Conservation (phyloP, 176 grass and related monocot genomes). For the Stipa capillata region DNA sequence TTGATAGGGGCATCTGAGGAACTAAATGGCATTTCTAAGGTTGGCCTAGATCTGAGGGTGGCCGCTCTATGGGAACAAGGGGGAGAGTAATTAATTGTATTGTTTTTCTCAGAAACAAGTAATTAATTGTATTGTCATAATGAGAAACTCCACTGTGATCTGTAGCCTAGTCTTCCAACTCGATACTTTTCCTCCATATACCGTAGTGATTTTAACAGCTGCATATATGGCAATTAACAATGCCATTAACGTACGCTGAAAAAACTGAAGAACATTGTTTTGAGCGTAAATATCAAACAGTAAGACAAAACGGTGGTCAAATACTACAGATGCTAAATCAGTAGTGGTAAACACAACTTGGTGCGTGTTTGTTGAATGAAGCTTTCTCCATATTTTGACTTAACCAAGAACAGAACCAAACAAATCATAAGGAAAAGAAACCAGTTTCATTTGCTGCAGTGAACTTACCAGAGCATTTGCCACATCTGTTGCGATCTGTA, state of each 20-base stretch:
- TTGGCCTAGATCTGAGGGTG: not conserved
- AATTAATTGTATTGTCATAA: not conserved
- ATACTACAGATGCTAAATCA: not conserved
- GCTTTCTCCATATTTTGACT: not conserved
- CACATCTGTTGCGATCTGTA: slow-evolving; percentile 84
- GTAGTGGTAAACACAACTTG: not conserved
- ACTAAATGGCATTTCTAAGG: not conserved
- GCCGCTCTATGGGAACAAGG: not conserved
- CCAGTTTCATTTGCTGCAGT: not conserved
- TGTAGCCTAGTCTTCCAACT: slow-evolving; percentile 31
- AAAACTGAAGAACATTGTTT: not conserved
- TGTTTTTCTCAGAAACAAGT: too few relatives aligned
- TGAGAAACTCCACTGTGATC: slow-evolving; percentile 18
- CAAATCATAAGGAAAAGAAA: not conserved
- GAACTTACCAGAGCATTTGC: slow-evolving; percentile 90
- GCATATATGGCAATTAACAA: not conserved
- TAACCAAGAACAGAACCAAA: not conserved
- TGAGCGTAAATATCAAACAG: not conserved
- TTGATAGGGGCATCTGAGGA: not conserved
- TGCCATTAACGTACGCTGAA: not conserved
- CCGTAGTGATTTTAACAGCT: not conserved
- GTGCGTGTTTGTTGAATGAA: not conserved
- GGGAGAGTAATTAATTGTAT: not conserved
- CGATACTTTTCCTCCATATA: slow-evolving; percentile 18
- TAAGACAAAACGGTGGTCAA: not conserved